Conservation (phyloP, 2,329 filamentous ascomycete species). For the Stagonosporopsis cucurbitacearum region DNA sequence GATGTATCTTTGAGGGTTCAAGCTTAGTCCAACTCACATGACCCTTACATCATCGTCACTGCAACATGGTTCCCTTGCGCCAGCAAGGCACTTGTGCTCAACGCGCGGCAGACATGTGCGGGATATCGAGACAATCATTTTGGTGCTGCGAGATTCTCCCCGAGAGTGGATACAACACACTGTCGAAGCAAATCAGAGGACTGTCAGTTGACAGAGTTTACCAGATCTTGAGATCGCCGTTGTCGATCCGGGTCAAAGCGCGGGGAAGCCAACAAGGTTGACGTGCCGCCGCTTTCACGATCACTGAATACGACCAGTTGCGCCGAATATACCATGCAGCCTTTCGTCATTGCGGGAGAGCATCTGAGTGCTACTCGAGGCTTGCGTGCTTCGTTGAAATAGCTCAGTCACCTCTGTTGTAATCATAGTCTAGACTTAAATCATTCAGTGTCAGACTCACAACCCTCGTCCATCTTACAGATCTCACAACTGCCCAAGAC, state of each 20-base stretch:
- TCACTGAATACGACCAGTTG: slow-evolving; percentile 12
- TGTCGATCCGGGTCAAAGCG: slow-evolving; percentile 12
- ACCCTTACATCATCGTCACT: slow-evolving; percentile 7
- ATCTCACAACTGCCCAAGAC: neutral
- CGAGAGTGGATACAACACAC: slow-evolving; percentile 5
- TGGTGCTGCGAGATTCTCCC: slow-evolving; percentile 12
- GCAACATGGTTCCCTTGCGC: slow-evolving; percentile 4
- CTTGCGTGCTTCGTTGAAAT: slow-evolving; percentile 6
- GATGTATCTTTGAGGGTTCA: neutral
- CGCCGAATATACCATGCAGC: slow-evolving; percentile 1
- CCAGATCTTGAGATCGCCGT: slow-evolving; percentile 8
- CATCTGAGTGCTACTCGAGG: neutral
- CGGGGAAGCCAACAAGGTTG: slow-evolving; percentile 9
- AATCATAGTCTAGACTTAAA: neutral
- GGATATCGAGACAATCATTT: neutral
- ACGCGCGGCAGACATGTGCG: neutral
- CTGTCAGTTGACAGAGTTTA: neutral
- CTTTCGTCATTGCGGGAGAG: slow-evolving; percentile 17
- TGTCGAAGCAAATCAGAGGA: slow-evolving; percentile 3
- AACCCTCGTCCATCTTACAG: neutral
- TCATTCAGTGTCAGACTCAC: neutral
- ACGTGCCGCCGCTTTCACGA: slow-evolving; percentile 9
- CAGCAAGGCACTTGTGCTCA: neutral
- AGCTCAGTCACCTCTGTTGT: neutral
- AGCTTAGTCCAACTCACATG: neutral